Evolutionary conservation across 23 red algal species (phyloP).

Genomic region (Cyanidiococcus yangmingshanensis): DNA sequence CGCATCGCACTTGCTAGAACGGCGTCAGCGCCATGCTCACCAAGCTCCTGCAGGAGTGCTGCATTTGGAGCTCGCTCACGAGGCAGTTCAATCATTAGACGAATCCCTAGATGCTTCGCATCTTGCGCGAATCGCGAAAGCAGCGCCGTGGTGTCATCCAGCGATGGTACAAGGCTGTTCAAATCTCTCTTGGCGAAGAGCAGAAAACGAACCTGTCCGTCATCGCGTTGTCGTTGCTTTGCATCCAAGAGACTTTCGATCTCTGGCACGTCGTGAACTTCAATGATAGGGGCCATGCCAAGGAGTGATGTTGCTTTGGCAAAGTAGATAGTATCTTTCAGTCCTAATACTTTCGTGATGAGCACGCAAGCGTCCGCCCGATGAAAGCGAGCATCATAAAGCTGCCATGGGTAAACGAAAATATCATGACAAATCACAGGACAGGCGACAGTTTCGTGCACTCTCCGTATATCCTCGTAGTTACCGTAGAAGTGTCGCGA

Average conservation of each 20-base stretch:
- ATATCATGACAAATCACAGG: conserved; percentile 8
- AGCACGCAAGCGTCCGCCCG: conserved; percentile 12
- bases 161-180: not conserved
- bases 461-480: conserved; percentile 12
- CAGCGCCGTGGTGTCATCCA: not conserved
- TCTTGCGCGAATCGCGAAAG: not conserved
- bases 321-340: conserved; percentile 3
- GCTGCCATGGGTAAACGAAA: conserved; percentile 18
- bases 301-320: not conserved
- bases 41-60: not conserved
- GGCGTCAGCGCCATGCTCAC: not conserved
- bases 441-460: not conserved
- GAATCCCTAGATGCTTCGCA: not conserved
- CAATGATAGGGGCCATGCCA: conserved; percentile 6
- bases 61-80: not conserved
- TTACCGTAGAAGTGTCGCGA: not conserved
- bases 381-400: conserved; percentile 6
- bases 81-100: not conserved
- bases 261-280: conserved; percentile 7
- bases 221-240: not conserved
- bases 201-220: not conserved
- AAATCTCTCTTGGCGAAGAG: not conserved
- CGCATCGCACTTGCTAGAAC: not conserved
- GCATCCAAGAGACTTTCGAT: not conserved
- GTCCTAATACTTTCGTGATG: not conserved